phyloP scores from a whole-genome alignment of 2,329 filamentous ascomycete genomes.

The Trichophyton benhamiae region DNA sequence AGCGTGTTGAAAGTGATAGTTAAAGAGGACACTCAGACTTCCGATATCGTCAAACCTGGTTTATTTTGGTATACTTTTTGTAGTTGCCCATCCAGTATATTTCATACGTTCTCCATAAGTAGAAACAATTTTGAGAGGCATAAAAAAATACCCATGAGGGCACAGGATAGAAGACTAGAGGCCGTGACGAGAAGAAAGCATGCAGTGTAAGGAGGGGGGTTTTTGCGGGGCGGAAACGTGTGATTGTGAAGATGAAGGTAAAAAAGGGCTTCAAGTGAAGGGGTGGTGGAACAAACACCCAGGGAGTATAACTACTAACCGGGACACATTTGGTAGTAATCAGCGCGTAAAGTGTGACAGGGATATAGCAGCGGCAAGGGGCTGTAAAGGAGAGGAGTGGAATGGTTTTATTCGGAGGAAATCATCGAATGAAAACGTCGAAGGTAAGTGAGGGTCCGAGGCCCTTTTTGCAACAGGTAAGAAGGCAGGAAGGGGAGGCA shows the following conservation, averaged over 20 bases:
- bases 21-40: neutral
- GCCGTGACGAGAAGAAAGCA: neutral
- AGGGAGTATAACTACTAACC: neutral
- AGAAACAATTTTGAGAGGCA: slow-evolving; percentile 6
- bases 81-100: slow-evolving; percentile 7
- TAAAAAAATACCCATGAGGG: slow-evolving; percentile 1
- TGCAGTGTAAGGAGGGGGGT: neutral
- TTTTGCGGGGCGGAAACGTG: neutral
- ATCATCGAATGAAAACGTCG: neutral
- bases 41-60: neutral
- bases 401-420: neutral
- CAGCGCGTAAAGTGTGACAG: neutral
- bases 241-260: neutral
- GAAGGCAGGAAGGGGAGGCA: neutral
- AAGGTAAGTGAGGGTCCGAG: neutral
- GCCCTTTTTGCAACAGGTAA: neutral
- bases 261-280: neutral
- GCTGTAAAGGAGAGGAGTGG: neutral
- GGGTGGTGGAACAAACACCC: neutral
- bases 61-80: slow-evolving; percentile 7
- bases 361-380: neutral
- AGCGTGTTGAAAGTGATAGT: neutral
- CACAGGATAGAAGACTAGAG: neutral
- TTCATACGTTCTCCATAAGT: slow-evolving; percentile 5
- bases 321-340: neutral